Evolutionary conservation across 768 basidiomycete species (phyloP).

Genomic region (Lentinula raphanica): DNA sequence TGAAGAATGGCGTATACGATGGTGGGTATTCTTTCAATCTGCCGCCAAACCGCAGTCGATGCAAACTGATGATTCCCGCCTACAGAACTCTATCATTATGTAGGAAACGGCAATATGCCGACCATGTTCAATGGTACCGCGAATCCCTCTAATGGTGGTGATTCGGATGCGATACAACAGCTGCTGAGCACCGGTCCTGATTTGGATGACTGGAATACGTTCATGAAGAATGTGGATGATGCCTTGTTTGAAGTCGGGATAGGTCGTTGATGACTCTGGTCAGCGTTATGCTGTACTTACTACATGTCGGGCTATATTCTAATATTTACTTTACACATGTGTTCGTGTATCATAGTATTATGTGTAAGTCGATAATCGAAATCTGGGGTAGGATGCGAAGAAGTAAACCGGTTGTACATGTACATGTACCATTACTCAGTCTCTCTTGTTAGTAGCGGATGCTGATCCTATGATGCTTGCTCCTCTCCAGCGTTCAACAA

Average conservation of each 20-base stretch:
- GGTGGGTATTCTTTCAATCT: neutral
- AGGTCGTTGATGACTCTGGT: neutral
- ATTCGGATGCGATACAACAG: neutral
- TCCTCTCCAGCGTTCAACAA: too few species aligned
- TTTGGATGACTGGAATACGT: constrained; percentile 1
- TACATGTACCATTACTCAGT: too few species aligned
- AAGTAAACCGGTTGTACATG: too few species aligned
- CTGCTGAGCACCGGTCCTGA: neutral
- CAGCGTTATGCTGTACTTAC: neutral
- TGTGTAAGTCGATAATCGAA: too few species aligned
- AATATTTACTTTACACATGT: too few species aligned
- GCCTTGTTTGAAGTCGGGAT: constrained; percentile 1
- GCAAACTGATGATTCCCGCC: neutral
- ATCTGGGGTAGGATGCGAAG: too few species aligned
- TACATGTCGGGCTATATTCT: too few species aligned
- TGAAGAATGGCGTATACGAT: neutral
- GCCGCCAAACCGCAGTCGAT: too few species aligned
- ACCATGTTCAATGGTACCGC: neutral
- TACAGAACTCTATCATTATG: neutral
- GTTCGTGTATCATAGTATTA: too few species aligned
- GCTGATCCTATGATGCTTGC: too few species aligned
- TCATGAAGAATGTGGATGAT: constrained; percentile 3
- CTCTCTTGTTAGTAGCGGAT: too few species aligned
- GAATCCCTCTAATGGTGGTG: neutral
- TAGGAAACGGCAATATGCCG: neutral